These are phyloP conservation scores for Yamadazyma oceani DNA, from an alignment of 1,139 yeast species.

Conservation along the genomic window DNA sequence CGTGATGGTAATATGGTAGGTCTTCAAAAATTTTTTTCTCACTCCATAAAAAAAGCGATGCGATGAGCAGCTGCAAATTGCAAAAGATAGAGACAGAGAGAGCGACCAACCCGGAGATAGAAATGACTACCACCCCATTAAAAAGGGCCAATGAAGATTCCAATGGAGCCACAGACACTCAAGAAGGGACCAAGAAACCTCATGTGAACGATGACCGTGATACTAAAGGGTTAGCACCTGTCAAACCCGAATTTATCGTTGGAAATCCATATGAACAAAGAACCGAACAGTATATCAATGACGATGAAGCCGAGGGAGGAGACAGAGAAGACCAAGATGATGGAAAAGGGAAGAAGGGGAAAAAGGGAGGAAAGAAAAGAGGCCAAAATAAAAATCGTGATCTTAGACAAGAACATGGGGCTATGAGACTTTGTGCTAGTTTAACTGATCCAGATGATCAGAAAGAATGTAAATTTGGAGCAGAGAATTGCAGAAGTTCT, in stretches of 20 bases:
- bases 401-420: conserved; percentile 67
- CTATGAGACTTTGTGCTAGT: conserved; percentile 64
- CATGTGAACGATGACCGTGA: conserved; percentile 7
- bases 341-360: conserved; percentile 20
- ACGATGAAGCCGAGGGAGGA: conserved; percentile 49
- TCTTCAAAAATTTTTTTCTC: background rate
- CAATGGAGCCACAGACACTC: background rate
- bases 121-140: too few species aligned
- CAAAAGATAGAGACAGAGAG: too few species aligned
- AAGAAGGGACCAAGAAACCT: conserved; percentile 7
- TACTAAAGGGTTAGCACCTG: conserved; percentile 59
- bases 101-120: too few species aligned
- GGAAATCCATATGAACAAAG: conserved; percentile 24
- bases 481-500: conserved; percentile 68
- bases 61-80: background rate
- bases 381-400: conserved; percentile 94
- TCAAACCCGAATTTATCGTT: conserved; percentile 62
- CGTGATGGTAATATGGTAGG: background rate
- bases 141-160: background rate
- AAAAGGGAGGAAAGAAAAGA: conserved; percentile 37
- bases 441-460: conserved; percentile 51
- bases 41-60: background rate
- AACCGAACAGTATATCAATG: conserved; percentile 44
- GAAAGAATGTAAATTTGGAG: conserved; percentile 63
- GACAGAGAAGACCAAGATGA: conserved; percentile 30